Evolutionary conservation across 805 yeast genomes (phyloP), one percentile per base, ranked within the genome.

Genomic region (Nakazawaea wickerhamii): DNA sequence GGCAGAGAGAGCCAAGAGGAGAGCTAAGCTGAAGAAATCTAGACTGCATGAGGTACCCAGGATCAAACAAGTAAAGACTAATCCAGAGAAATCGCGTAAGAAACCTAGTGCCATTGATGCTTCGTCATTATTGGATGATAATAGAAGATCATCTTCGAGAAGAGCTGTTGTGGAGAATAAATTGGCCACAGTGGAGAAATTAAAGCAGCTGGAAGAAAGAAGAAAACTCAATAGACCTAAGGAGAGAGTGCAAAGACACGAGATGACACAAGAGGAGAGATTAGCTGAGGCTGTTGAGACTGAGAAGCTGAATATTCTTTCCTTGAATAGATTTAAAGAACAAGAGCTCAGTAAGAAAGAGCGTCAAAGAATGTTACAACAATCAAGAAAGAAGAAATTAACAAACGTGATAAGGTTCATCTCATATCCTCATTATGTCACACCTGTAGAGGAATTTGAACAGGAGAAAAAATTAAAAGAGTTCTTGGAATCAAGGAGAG

Each of bases 261-360:
- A 68, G 44, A 64, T 79, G 54, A 83, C 93, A 0, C 84, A 84
- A 51, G 88, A 77, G 45, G 87, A 84, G 55, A 66, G 82, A 31
- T 60, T 84, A 35, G 81, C 73, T n/a, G 93, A 88, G 58, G 98
- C 99, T 1, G 67, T 80, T 36, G 84, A 81, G 51, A 93, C 97
- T 0, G 99, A 93, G 61, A 71, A 74, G 55, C 72, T 75, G 34
- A 93, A 93, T 59, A 65, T 79, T 2, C 67, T 77, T 21, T 84
- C 96, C 3, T 66, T 93, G 50, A 79, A 84, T 48, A 70, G 75
- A 53, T 93, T 85, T 56, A 77, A 82, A 52, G 95, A 90, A 53
- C 91, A 86, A 55, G 99, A 93, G 58, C 66, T 83, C 32, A 81
- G 78, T 36, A 81, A 87, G 53, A 88, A 87, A 57, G 81, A 82